Evolutionary conservation across 2,329 filamentous ascomycete genomes (phyloP), one percentile per base, ranked within the genome.

Genomic region (Coleophoma crateriformis): DNA sequence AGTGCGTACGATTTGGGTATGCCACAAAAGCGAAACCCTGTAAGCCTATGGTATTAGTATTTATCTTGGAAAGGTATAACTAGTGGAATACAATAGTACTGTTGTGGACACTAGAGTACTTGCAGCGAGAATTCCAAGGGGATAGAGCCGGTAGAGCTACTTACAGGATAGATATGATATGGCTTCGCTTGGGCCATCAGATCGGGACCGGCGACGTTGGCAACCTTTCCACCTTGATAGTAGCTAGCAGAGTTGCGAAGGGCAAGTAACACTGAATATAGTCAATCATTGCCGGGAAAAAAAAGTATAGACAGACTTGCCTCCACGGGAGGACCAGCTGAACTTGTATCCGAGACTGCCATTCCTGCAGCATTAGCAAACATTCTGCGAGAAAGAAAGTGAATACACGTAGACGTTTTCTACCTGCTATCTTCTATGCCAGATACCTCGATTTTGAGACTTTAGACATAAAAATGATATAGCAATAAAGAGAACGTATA

Each of bases 121-220:
- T 13, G 15, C 35, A 27, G 8, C 27, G 8, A 7, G 27, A 7
- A 27, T 27, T 27, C 8, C 27, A 27, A 27, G 8, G 27, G 27
- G 7, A 27, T 27, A 27, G 27, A 27, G 27, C 6, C 3, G 27
- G 27, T 27, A 27, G 27, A 7, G 27, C 6, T 27, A 4, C 27
- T 27, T 27, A 27, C 35, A 17, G 88, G 87, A 75, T 90, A 95
- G 75, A 92, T 94, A 71, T 79, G 83, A 79, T 95, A 96, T 45
- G 90, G 88, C 78, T 95, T 92, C 38, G 91, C 90, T 45, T 80
- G 81, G 54, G 74, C 84, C 92, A 96, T 97, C 54, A 96, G 78
- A 39, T 91, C 87, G 58, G 76, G 72, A 33, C 79, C 78, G 7
- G 72, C 70, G 33, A 90, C 76, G 50, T 84, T 77, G 59, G 87